Conservation (phyloP, 2,329 filamentous ascomycete species). For the Paecilomyces niveus region DNA sequence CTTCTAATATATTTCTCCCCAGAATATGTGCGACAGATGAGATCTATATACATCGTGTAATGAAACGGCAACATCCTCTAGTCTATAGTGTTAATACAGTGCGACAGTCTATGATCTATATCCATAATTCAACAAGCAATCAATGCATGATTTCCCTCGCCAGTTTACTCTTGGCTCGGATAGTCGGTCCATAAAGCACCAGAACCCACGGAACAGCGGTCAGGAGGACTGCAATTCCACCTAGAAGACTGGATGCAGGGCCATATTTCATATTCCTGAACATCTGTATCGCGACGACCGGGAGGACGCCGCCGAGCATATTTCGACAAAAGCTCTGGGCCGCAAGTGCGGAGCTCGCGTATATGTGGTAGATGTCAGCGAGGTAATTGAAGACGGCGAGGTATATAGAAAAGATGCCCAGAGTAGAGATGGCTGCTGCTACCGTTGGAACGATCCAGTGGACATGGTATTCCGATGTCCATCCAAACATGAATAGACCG, state of each 20-base stretch:
- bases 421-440: slow-evolving; percentile 40
- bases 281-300: not conserved
- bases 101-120: not conserved
- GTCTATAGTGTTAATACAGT: not conserved
- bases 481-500: not conserved
- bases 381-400: slow-evolving; percentile 89
- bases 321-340: not conserved
- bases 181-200: not conserved
- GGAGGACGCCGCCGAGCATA: not conserved
- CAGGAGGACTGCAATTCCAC: not conserved
- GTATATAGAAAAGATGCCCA: slow-evolving; percentile 82
- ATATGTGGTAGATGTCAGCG: slow-evolving; percentile 78
- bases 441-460: not conserved
- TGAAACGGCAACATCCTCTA: not conserved
- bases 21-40: not conserved
- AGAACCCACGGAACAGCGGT: not conserved
- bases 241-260: not conserved
- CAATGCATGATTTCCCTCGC: not conserved
- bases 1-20: not conserved
- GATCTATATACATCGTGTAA: not conserved
- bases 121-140: not conserved
- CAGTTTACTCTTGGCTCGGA: not conserved
- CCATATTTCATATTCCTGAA: not conserved
- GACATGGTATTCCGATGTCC: not conserved
- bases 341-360: slow-evolving; percentile 58